Percentiles rank a stretch among this genome's conserved stretches.
Evolutionary conservation across 805 yeast species (phyloP).

Genomic region (Yarrowia sp.): DNA sequence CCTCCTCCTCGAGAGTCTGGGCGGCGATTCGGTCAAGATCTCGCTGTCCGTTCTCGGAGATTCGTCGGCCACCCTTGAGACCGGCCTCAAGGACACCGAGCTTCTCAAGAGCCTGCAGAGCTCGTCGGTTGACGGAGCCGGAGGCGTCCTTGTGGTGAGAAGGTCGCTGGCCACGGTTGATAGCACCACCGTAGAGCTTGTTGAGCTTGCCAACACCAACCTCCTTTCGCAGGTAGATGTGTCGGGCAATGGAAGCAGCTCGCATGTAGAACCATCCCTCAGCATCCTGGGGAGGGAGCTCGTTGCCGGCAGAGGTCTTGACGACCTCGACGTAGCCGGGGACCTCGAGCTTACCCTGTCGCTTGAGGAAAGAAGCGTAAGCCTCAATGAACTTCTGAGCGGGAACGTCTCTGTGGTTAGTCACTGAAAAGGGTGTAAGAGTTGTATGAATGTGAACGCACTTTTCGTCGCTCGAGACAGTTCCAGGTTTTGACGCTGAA

Average conservation of each 20-base stretch:
- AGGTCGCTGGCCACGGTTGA: conserved; percentile 99
- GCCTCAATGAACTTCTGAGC: conserved; percentile 99
- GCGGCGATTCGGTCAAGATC: conserved; percentile 99
- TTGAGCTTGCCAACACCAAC: conserved; percentile 99
- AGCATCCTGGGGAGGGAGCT: conserved; percentile 99
- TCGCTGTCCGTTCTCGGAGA: conserved; percentile 99
- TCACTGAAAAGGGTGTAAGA: conserved; percentile 1
- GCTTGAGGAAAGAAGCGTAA: conserved; percentile 99
- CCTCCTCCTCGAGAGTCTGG: conserved; percentile 94
- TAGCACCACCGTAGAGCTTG: conserved; percentile 99
- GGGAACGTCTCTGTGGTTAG: conserved; percentile 90
- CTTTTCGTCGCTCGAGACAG: conserved; percentile 1
- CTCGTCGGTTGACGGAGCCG: conserved; percentile 99
- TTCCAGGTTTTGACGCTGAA: conserved; percentile 5
- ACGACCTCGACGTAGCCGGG: conserved; percentile 99
- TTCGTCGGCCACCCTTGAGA: conserved; percentile 99
- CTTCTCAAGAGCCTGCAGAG: conserved; percentile 96
- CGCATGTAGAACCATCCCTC: conserved; percentile 99
- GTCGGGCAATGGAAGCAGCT: conserved; percentile 99
- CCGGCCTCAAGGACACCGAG: conserved; percentile 96
- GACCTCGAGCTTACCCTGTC: conserved; percentile 99
- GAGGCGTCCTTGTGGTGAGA: conserved; percentile 99
- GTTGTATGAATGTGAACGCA: conserved; percentile 1
- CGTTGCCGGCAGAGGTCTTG: conserved; percentile 98
- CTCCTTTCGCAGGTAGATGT: conserved; percentile 98